Evolutionary conservation across 257 asterid species (phyloP), one percentile per base, ranked within the genome.

Genomic region (Petrea volubilis): DNA sequence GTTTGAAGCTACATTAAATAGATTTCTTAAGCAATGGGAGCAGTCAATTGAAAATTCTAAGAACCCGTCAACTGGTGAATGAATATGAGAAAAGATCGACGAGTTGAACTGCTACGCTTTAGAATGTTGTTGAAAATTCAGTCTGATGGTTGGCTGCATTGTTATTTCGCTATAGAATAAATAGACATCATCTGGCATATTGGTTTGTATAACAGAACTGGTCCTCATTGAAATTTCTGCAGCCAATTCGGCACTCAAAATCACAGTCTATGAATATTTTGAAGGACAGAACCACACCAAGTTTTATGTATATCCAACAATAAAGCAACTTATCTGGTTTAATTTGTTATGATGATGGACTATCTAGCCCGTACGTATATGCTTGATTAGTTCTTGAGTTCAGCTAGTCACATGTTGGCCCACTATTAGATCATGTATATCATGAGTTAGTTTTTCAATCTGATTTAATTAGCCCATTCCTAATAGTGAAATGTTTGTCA

Each of bases 401-500:
- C 69, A 27, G 53, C 29, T 53, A 25, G 18, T 15, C 44, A 14
- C 56, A 25, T 9, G 52, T 34, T 65, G 7, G 33, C 23, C 53
- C 12, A 25, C 47, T 23, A 4, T 55, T 49, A n/a, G 70, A 24
- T 8, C 46, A 27, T 9, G 8, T 13, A 50, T 31, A 28, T 18
- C 2, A 40, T 20, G 28, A 14, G 15, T 34, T 7, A 66, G 18
- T 29, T 4, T 18, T 62, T 29, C 56, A 25, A 43, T 9, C 67
- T 53, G 49, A 20, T 66, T 41, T 25, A 56, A 46, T 40, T 70
- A 44, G 58, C 43, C 41, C 53, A 55, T 61, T 41, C 59, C 36
- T 52, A 69, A 33, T 27, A 29, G 52, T 44, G 64, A n/a, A 50
- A 34, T 67, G 40, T 52, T 61, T 49, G 55, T 12, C 69, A 14